Base-by-base conservation (phyloP, 116 monocot species). In the Papilionanthe hybrid region DNA sequence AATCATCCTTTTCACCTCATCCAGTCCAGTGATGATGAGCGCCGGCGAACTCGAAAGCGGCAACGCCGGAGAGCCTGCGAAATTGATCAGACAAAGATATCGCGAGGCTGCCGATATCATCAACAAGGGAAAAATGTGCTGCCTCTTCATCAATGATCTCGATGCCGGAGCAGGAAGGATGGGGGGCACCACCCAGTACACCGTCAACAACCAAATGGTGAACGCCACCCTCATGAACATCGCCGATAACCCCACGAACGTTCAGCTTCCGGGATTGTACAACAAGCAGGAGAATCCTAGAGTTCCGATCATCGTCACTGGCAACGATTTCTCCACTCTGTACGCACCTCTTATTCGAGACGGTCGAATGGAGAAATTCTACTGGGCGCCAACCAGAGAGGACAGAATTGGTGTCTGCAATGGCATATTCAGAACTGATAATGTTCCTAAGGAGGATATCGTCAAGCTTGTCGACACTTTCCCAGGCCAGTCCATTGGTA, bases 191-290 rank as follows among this genome's bases (percentile, higher is more conserved):
- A 97, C 97, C 42, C 97, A 97, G 78, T 94, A 97, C 90, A 97
- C 97, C 0, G 97, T 97, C 48, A 97, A 97, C 92, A 97, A 97
- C 84, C 97, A 97, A 85, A 97, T 97, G 97, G 97, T 94, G 77
- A 97, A 97, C 53, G 97, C 97, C 28, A 97, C 97, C 11, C 92
- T 97, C 55, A 97, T 97, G 97, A 97, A 97, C 94, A 97, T 97
- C 20, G 97, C 94, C 7, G 97, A 97, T 32, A 94, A 88, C 88
- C 97, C 97, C 0, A 97, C 92, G 65, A 94, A 94, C 37, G 97
- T 97, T 55, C 97, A 97, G 87, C 92, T 97, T 78, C 97, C 97
- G 0, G 97, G 97, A 3, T 89, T 94, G 97, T 97, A 97, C 88
- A 97, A 97, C 92, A 97, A 97, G 85, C 92, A 97, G 81, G 94